phyloP scores from a whole-genome alignment of 495 filamentous ascomycete genomes.

The Hypoxylon rickii region DNA sequence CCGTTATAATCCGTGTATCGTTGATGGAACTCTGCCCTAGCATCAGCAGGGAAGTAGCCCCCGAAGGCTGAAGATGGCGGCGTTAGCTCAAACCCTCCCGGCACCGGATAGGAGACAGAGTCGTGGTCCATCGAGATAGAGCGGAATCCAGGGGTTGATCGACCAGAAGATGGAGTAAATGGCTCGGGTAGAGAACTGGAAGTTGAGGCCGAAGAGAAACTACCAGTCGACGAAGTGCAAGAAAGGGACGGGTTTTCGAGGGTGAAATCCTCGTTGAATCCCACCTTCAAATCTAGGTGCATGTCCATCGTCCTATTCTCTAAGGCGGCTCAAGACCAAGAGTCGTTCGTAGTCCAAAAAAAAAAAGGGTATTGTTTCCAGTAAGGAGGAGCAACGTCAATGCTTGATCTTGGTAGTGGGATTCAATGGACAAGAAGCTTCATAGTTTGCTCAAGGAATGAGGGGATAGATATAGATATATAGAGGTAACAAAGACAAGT shows the following conservation, averaged over 20 bases:
- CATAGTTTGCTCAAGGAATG: slow-evolving; percentile 29
- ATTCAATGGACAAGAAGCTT: slow-evolving; percentile 25
- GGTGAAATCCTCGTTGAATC: slow-evolving; percentile 34
- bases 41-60: slow-evolving; percentile 38
- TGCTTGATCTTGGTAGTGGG: slow-evolving; percentile 6
- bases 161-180: slow-evolving; percentile 47
- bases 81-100: slow-evolving; percentile 37
- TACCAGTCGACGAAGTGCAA: slow-evolving; percentile 35
- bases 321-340: neutral
- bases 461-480: slow-evolving; percentile 37
- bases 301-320: slow-evolving; percentile 26
- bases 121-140: slow-evolving; percentile 34
- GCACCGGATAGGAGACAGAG: slow-evolving; percentile 30
- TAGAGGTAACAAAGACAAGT: slow-evolving; percentile 28
- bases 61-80: slow-evolving; percentile 45
- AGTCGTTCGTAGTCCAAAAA: slow-evolving; percentile 17
- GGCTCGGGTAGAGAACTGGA: slow-evolving; percentile 41
- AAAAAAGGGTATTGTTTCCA: slow-evolving; percentile 4
- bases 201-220: slow-evolving; percentile 43
- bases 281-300: slow-evolving; percentile 31
- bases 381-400: slow-evolving; percentile 8
- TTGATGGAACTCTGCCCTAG: slow-evolving; percentile 20
- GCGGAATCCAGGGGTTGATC: slow-evolving; percentile 33
- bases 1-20: slow-evolving; percentile 32
- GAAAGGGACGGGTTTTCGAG: slow-evolving; percentile 30